A percentile compares a stretch with the other conserved stretches of the same genome.
These are phyloP conservation scores for Trichoderma guizhouense DNA, from an alignment of 2,329 filamentous ascomycete species.

Conservation along the genomic window DNA sequence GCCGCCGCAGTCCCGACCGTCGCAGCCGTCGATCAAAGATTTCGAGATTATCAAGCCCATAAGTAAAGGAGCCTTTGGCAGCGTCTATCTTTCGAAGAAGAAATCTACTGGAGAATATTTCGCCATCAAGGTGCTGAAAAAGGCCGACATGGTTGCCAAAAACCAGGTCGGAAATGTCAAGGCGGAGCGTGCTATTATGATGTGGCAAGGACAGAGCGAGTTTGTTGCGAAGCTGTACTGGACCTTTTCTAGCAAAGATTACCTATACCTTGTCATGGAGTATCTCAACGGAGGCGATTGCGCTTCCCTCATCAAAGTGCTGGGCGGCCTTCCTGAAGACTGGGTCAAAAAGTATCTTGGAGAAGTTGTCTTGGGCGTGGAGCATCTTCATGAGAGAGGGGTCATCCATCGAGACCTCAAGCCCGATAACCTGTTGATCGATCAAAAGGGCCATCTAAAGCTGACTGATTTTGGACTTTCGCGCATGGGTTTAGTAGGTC, in stretches of 20 bases:
- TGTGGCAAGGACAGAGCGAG: constrained; percentile 99
- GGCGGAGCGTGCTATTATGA: constrained; percentile 98
- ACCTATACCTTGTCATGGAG: constrained; percentile 98
- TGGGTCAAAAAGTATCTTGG: constrained; percentile 98
- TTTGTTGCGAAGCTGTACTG: constrained; percentile 99
- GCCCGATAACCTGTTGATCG: constrained; percentile 94
- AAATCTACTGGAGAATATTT: constrained; percentile 98
- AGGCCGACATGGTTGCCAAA: constrained; percentile 99
- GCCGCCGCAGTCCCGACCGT: constrained; percentile 80
- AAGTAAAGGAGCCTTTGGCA: constrained; percentile 97
- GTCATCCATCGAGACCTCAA: constrained; percentile 97
- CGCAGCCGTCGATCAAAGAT: constrained; percentile 95
- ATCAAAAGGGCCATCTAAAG: constrained; percentile 94
- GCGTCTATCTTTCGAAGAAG: constrained; percentile 97
- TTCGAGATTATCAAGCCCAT: constrained; percentile 99
- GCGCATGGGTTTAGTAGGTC: constrained; percentile 92
- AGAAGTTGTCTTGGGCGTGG: constrained; percentile 93
- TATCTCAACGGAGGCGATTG: constrained; percentile 98
- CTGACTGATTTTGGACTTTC: constrained; percentile 96
- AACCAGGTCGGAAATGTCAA: constrained; percentile 99
- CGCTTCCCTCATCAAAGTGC: constrained; percentile 89
- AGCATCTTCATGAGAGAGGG: constrained; percentile 88
- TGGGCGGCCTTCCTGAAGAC: constrained; percentile 88
- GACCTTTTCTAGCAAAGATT: constrained; percentile 99
- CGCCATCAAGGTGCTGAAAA: constrained; percentile 97